Conservation (phyloP, 2,329 filamentous ascomycete species). For the Rutstroemia sp. region DNA sequence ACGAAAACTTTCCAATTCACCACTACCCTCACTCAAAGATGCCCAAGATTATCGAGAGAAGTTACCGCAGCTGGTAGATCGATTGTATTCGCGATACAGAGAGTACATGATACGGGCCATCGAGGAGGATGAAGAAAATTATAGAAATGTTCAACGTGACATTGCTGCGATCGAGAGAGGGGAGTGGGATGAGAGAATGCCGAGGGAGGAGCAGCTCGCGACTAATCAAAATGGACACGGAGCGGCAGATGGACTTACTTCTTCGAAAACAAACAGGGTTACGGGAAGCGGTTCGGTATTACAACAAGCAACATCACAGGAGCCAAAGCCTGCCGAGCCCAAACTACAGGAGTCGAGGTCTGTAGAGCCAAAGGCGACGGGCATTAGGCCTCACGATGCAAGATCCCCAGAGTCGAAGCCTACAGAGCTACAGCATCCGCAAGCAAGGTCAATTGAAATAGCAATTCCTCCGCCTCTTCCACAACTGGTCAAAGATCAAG, state of each 20-base stretch:
- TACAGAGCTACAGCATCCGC: constrained; percentile 7
- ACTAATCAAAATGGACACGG: constrained; percentile 4
- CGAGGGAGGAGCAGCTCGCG: constrained; percentile 16
- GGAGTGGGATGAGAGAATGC: constrained; percentile 39
- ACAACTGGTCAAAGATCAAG: constrained; percentile 5
- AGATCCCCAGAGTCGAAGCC: constrained; percentile 8
- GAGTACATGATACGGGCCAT: constrained; percentile 64
- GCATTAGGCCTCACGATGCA: background rate
- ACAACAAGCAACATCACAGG: background rate
- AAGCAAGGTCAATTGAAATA: constrained; percentile 6
- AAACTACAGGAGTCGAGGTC: constrained; percentile 8
- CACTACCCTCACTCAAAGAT: constrained; percentile 57
- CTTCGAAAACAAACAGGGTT: background rate
- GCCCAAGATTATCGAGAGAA: constrained; percentile 56
- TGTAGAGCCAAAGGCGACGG: background rate
- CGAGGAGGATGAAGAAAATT: constrained; percentile 63
- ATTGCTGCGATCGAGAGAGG: constrained; percentile 60
- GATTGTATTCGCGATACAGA: constrained; percentile 69
- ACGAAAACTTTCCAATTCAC: constrained; percentile 63
- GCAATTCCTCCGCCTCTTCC: constrained; percentile 4
- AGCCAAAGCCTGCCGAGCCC: constrained; percentile 1
- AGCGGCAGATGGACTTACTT: background rate
- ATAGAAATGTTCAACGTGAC: constrained; percentile 57
- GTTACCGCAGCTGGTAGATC: constrained; percentile 62
- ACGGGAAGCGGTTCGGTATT: background rate